Evolutionary conservation across 2,329 filamentous ascomycete species (phyloP).

Genomic region (Aspergillus eucalypticola): DNA sequence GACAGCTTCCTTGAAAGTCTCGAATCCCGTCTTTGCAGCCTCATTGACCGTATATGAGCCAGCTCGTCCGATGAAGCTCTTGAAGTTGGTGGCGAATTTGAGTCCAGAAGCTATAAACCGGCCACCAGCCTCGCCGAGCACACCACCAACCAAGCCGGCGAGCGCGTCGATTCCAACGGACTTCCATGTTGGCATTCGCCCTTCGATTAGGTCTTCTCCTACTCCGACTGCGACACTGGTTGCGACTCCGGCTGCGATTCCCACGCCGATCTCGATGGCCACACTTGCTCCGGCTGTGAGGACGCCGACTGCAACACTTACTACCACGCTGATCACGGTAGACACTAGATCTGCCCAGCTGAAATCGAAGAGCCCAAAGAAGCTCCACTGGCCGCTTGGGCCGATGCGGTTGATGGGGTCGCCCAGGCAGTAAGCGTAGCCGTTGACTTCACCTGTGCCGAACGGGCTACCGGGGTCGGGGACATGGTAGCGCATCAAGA

Average conservation of each 20-base stretch:
- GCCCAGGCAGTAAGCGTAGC: constrained; percentile 19
- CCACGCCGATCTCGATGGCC: not conserved
- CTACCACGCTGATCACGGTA: not conserved
- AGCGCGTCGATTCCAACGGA: not conserved
- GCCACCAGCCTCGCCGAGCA: not conserved
- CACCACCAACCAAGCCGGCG: not conserved
- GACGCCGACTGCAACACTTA: not conserved
- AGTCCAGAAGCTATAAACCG: no score
- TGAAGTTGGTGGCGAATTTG: no score
- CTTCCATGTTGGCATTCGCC: not conserved
- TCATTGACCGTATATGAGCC: no score
- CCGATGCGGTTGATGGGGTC: constrained; percentile 21
- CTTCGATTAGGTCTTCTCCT: not conserved
- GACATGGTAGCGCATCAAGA: constrained; percentile 13
- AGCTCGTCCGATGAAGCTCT: no score
- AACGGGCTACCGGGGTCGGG: constrained; percentile 17
- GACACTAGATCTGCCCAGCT: not conserved
- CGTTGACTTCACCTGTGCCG: constrained; percentile 19
- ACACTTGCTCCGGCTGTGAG: not conserved
- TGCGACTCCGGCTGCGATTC: not conserved
- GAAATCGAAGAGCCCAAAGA: not conserved
- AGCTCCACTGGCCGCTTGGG: constrained; percentile 15
- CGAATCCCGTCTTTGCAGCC: no score
- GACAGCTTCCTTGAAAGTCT: no score
- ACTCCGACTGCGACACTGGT: not conserved